Evolutionary conservation across 192 early-diverging fungal species (phyloP).

Genomic region (Phycomyces nitens): DNA sequence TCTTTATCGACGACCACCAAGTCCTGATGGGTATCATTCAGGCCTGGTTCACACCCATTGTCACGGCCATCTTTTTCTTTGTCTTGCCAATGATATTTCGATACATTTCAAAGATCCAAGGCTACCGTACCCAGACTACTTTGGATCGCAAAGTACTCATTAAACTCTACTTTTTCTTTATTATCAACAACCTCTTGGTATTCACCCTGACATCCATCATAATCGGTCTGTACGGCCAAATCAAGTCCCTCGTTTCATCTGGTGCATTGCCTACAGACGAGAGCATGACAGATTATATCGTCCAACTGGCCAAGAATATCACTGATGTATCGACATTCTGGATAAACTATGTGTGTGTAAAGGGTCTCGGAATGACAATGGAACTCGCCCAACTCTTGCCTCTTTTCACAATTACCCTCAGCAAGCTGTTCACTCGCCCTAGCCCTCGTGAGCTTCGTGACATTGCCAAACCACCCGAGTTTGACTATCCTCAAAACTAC

Average conservation of each 20-base stretch:
- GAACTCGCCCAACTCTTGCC: constrained; percentile 70
- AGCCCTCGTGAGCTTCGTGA: constrained; percentile 67
- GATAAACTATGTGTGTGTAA: constrained; percentile 71
- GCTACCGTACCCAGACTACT: constrained; percentile 65
- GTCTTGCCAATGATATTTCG: constrained; percentile 62
- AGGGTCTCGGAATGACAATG: constrained; percentile 58
- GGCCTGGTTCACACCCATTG: constrained; percentile 61
- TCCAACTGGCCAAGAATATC: constrained; percentile 35
- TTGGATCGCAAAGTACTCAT: constrained; percentile 65
- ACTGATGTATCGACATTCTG: constrained; percentile 64
- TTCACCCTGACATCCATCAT: constrained; percentile 51
- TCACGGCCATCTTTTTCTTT: constrained; percentile 61
- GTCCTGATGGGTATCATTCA: constrained; percentile 61
- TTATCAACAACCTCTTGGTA: constrained; percentile 67
- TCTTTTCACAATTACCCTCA: constrained; percentile 40
- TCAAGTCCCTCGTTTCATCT: constrained; percentile 9
- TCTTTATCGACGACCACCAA: constrained; percentile 48
- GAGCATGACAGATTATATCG: constrained; percentile 10
- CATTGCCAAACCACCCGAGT: constrained; percentile 63
- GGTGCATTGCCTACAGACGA: constrained; percentile 15
- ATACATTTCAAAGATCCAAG: constrained; percentile 63
- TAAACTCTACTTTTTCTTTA: constrained; percentile 75
- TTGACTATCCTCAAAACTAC: constrained; percentile 70
- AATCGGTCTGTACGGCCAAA: constrained; percentile 32
- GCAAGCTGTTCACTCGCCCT: constrained; percentile 56